Percentiles rank a stretch among this genome's conserved stretches.
These are phyloP conservation scores for Perilla frutescens DNA, from an alignment of 257 asterid genomes.

Conservation along the genomic window DNA sequence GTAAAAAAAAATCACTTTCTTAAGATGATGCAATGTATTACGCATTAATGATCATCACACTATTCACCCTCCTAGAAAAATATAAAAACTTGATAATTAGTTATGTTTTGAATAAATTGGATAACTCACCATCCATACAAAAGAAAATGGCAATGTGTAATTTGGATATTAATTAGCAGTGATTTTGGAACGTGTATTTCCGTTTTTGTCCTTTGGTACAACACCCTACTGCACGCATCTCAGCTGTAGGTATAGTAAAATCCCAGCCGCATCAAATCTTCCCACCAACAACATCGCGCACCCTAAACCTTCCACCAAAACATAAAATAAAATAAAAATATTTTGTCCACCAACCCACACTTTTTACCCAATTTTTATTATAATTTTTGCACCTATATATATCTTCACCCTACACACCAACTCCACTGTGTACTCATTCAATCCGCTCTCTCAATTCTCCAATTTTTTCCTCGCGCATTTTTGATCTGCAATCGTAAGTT, in stretches of 20 bases:
- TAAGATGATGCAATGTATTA: too few species aligned
- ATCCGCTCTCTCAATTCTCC: slow-evolving; percentile 11
- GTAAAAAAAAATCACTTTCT: too few species aligned
- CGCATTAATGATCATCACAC: too few species aligned
- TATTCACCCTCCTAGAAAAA: too few species aligned
- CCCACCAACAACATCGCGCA: slow-evolving; percentile 9
- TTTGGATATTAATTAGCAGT: too few species aligned
- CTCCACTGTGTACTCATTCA: slow-evolving; percentile 15
- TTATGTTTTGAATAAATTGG: too few species aligned
- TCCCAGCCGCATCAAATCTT: slow-evolving; percentile 7
- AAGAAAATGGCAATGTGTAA: too few species aligned
- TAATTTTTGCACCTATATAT: slow-evolving; percentile 13
- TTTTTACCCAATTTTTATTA: not conserved
- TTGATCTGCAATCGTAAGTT: slow-evolving; percentile 26
- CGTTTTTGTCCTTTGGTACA: slow-evolving; percentile 18
- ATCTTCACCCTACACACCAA: slow-evolving; percentile 22
- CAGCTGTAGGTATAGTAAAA: not conserved
- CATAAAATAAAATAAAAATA: not conserved
- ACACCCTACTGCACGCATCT: slow-evolving; percentile 13
- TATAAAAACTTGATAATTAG: too few species aligned
- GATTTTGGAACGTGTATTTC: not conserved
- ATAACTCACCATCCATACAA: too few species aligned
- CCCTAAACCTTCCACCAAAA: not conserved
- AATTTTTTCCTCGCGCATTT: slow-evolving; percentile 3
- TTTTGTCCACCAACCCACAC: slow-evolving; percentile 27